Percentiles rank a stretch among this genome's conserved stretches.
Conservation (phyloP, 345 rosid genomes). For the Aegle marmelos region DNA sequence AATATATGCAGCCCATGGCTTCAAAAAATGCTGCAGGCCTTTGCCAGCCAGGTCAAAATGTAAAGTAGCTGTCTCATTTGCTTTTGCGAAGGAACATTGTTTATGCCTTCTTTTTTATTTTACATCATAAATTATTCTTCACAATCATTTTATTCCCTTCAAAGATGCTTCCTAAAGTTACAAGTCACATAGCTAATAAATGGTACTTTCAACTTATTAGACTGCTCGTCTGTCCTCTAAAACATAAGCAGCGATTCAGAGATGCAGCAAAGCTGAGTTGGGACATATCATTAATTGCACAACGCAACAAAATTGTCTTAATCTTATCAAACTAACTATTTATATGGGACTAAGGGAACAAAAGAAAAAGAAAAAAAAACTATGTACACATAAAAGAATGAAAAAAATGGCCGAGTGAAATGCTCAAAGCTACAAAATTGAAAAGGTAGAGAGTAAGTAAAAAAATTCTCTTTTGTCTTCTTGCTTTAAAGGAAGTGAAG, state of each 20-base stretch:
- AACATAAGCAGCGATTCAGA: background rate
- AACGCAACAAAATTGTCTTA: background rate
- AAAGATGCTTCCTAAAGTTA: background rate
- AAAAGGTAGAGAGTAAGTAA: background rate
- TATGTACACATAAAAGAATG: background rate
- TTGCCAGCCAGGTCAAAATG: constrained; percentile 1
- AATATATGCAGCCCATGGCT: background rate
- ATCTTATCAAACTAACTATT: background rate
- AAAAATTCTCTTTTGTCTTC: background rate
- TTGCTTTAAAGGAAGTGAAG: background rate
- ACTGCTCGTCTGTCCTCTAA: background rate
- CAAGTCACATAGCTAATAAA: background rate
- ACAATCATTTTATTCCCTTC: background rate
- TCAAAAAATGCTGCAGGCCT: constrained; percentile 8
- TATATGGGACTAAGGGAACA: no score
- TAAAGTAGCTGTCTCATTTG: background rate
- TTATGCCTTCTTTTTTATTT: background rate
- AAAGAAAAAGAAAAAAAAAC: background rate
- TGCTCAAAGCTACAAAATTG: background rate
- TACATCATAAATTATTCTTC: background rate
- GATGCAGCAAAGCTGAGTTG: background rate
- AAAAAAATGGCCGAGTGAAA: background rate
- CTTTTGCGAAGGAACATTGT: background rate
- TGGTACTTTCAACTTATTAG: background rate
- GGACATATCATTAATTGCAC: background rate